Evolutionary conservation across 1,139 yeast genomes (phyloP).

Genomic region (Oligophagozyma castellii): DNA sequence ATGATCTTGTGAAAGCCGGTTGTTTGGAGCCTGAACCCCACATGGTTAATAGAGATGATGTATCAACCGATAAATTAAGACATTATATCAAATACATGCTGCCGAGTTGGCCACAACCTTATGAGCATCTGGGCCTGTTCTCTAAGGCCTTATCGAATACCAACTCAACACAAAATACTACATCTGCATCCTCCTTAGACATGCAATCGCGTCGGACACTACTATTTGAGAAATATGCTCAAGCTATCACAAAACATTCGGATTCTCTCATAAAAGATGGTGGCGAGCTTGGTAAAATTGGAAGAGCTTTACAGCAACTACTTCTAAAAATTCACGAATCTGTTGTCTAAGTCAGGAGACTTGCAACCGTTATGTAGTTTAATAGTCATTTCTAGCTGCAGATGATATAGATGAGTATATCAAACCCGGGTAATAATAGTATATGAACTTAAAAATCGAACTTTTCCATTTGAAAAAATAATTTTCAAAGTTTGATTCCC

Average conservation of each 20-base stretch:
- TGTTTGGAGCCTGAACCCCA: constrained; percentile 20
- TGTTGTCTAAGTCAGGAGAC: too few relatives aligned
- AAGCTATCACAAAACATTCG: constrained; percentile 39
- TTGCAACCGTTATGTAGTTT: too few relatives aligned
- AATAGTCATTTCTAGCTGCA: too few relatives aligned
- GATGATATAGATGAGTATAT: too few relatives aligned
- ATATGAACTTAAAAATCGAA: too few relatives aligned
- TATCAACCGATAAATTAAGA: too few relatives aligned
- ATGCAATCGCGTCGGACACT: constrained; percentile 45
- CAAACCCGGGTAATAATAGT: too few relatives aligned
- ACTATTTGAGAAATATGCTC: constrained; percentile 38
- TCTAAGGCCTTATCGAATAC: constrained; percentile 25
- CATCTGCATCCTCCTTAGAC: constrained; percentile 20
- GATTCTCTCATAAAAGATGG: constrained; percentile 49
- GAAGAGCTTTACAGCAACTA: constrained; percentile 26
- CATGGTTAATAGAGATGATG: constrained; percentile 3
- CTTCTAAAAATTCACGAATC: too few relatives aligned
- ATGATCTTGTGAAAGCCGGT: constrained; percentile 31
- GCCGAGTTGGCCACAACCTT: constrained; percentile 47
- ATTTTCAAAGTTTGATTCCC: too few relatives aligned
- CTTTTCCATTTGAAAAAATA: too few relatives aligned
- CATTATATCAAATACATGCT: constrained; percentile 33
- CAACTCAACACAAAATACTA: constrained; percentile 5
- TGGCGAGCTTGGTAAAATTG: constrained; percentile 57
- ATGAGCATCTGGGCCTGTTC: constrained; percentile 42